Base-by-base conservation (phyloP, 179 eudicot genomes). In the Beta corolliflora region DNA sequence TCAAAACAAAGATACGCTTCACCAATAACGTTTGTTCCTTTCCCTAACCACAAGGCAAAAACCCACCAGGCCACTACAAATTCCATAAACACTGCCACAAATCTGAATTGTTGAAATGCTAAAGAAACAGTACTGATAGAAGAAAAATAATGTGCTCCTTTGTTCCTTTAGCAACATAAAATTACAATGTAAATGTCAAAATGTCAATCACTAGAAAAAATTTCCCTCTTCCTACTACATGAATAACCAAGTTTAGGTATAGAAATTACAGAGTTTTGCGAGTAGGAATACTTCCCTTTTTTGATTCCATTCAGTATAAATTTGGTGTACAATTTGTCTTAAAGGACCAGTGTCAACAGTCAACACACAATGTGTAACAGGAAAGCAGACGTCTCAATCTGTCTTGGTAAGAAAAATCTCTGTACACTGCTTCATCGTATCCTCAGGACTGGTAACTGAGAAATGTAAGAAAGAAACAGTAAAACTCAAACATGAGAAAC, bases 391-490 rank as follows among this genome's bases (percentile, higher is more conserved):
- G 50, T 53, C 48, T 74, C 77, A 74, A 14, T 31, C 65, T 74
- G 4, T 55, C 50, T 74, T 74, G 77, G 48, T 56, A 0, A 74
- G 77, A 11, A 74, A 74, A 56, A 74, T 56, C 50, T 74, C 77
- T 29, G 77, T 74, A 56, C 77, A 74, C 31, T 74, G 77, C 65
- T 74, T 74, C 65, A 23, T 74, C 56, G 77, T 74, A 55, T 74
- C 77, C 64, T 74, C 77, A 54, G 77, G 77, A 55, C 77, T 56
- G 45, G 48, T 74, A 55, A 74, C 77, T 74, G 64, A 55, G 46
- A 74, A 29, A 25, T 14, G 44, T 25, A 74, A 54, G 55, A 5
- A 6, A 74, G 45, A 18, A 55, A 29, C 53, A 13, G 61, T 11
- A 14, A 55, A 29, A 29, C 15, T 54, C 64, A 55, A 55, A 23